Conservation (phyloP, 345 rosid genomes). For the Syzygium aqueum region DNA sequence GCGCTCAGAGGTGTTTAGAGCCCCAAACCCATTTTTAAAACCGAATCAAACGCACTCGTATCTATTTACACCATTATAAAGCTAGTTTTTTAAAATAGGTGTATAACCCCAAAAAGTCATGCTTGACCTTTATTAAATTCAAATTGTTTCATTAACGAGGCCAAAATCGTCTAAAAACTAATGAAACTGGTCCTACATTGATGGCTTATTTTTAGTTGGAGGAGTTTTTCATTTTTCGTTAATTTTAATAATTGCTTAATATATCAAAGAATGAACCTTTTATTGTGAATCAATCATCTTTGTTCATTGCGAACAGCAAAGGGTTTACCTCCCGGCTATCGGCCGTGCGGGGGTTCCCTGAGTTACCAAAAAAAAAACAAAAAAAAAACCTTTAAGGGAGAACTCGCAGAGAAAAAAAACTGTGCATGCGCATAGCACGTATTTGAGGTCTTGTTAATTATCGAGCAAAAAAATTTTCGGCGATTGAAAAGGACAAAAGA, state of each 20-base stretch:
- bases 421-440: not conserved
- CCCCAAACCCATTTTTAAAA: not conserved
- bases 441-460: not conserved
- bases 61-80: not conserved
- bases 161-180: too few species aligned
- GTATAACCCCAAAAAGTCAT: not conserved
- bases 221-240: too few species aligned
- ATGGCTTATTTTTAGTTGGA: too few species aligned
- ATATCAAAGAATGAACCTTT: not conserved
- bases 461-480: not conserved
- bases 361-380: too few species aligned
- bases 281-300: not conserved
- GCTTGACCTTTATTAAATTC: not conserved
- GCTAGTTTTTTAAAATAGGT: not conserved
- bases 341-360: too few species aligned
- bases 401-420: not conserved
- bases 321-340: too few species aligned
- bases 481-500: not conserved
- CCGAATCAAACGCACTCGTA: not conserved
- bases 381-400: too few species aligned
- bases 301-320: not conserved
- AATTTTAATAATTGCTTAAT: too few species aligned
- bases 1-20: fast-evolving
- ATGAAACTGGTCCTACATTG: too few species aligned
- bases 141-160: not conserved